These are phyloP conservation scores for Batrachochytrium dendrobatidis DNA, from an alignment of 371 early-diverging fungal genomes.

Conservation along the genomic window DNA sequence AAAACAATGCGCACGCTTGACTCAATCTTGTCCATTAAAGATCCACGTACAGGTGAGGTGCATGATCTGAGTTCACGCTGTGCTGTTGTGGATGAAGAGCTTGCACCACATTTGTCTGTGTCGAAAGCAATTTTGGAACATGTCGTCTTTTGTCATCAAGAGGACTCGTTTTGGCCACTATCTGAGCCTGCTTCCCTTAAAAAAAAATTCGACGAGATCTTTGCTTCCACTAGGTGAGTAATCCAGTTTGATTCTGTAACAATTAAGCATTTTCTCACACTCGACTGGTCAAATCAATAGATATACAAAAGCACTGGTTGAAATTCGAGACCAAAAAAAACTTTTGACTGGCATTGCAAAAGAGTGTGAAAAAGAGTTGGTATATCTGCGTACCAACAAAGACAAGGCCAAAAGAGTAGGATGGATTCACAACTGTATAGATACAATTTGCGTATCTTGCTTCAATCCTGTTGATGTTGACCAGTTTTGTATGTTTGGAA, in stretches of 20 bases:
- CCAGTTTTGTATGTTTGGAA: neutral
- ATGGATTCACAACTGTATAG: neutral
- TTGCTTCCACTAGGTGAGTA: constrained; percentile 77
- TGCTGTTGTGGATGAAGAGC: constrained; percentile 80
- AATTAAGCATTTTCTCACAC: no score
- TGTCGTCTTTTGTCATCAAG: constrained; percentile 99
- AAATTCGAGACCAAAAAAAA: constrained; percentile 74
- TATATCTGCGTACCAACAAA: constrained; percentile 59
- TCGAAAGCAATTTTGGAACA: constrained; percentile 92
- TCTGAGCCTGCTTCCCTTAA: constrained; percentile 86
- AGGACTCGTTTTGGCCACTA: constrained; percentile 98
- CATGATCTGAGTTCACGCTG: constrained; percentile 55
- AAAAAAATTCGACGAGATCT: constrained; percentile 99
- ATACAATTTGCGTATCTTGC: neutral
- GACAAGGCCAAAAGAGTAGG: constrained; percentile 63
- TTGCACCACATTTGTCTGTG: constrained; percentile 84
- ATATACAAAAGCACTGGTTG: constrained; percentile 89
- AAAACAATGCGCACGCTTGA: constrained; percentile 84
- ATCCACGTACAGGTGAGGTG: constrained; percentile 58
- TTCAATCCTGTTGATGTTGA: neutral
- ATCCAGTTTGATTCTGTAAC: neutral
- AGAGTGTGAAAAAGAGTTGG: constrained; percentile 56
- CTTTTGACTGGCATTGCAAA: constrained; percentile 59
- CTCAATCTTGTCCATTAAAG: constrained; percentile 54
- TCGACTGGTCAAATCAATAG: no score